Evolutionary conservation across 345 rosid genomes (phyloP).

Genomic region (Litchi chinensis): DNA sequence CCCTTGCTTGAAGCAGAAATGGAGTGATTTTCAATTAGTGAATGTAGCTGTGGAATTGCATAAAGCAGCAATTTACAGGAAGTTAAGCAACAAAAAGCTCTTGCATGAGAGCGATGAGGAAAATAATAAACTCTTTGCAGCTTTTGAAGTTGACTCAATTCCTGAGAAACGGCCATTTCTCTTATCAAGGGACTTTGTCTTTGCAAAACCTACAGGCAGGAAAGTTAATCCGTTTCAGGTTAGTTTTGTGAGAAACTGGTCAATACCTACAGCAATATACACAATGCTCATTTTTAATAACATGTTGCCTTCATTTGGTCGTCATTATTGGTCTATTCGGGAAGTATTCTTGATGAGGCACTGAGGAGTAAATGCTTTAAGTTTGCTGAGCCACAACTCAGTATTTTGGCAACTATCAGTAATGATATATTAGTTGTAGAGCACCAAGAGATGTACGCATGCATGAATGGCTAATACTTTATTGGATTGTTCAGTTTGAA

Average conservation of each 20-base stretch:
- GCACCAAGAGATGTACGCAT: neutral
- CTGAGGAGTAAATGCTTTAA: too few relatives aligned
- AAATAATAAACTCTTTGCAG: conserved; percentile 31
- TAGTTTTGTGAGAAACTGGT: conserved; percentile 2
- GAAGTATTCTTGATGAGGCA: too few relatives aligned
- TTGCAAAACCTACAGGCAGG: conserved; percentile 29
- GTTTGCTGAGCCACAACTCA: too few relatives aligned
- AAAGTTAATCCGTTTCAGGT: conserved; percentile 35
- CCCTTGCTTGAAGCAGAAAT: conserved; percentile 34
- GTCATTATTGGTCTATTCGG: too few relatives aligned
- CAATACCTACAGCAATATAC: too few relatives aligned
- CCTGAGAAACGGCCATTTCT: conserved; percentile 36
- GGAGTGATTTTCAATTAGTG: conserved; percentile 29
- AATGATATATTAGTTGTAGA: neutral
- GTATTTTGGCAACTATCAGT: too few relatives aligned
- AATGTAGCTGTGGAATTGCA: conserved; percentile 30
- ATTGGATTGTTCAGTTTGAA: neutral
- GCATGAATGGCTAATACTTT: too few relatives aligned
- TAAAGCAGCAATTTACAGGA: conserved; percentile 21
- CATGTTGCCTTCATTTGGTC: too few relatives aligned
- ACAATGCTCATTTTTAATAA: too few relatives aligned
- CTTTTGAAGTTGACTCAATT: conserved; percentile 27
- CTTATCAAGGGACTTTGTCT: conserved; percentile 45
- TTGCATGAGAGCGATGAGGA: neutral
- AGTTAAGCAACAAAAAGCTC: neutral